A percentile compares a stretch with the other conserved stretches of the same genome.
phyloP scores from a whole-genome alignment of 257 asterid species.

The Przewalskia tangutica region DNA sequence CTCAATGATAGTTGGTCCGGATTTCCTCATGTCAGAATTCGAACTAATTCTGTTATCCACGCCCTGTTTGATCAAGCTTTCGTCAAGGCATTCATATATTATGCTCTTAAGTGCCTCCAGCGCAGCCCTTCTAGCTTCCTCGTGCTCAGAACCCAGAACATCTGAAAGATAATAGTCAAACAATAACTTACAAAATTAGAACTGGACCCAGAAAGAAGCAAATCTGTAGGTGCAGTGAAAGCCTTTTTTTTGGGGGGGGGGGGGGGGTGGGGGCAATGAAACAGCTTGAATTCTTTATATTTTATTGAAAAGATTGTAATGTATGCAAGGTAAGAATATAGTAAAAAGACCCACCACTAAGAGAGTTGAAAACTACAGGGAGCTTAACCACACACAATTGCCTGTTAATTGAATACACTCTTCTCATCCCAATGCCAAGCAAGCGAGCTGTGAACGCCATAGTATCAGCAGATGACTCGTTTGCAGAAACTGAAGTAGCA shows the following conservation, averaged over 20 bases:
- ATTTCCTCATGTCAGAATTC: slow-evolving; percentile 35
- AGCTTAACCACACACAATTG: slow-evolving; percentile 76
- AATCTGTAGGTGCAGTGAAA: neutral
- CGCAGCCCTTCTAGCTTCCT: slow-evolving; percentile 69
- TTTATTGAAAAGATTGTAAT: no score
- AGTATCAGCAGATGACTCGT: slow-evolving; percentile 69
- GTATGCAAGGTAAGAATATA: neutral
- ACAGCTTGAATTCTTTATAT: neutral
- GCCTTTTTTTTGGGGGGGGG: neutral
- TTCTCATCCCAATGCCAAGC: slow-evolving; percentile 72
- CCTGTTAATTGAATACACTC: slow-evolving; percentile 54
- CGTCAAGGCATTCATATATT: slow-evolving; percentile 67
- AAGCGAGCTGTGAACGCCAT: slow-evolving; percentile 78
- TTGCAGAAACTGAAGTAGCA: slow-evolving; percentile 39
- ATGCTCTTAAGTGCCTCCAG: slow-evolving; percentile 65
- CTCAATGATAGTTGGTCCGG: slow-evolving; percentile 67
- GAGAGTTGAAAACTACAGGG: slow-evolving; percentile 58
- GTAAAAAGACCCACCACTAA: slow-evolving; percentile 42
- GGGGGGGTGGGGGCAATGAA: neutral
- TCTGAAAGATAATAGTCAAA: slow-evolving; percentile 30
- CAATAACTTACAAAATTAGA: neutral
- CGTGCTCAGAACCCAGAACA: slow-evolving; percentile 78
- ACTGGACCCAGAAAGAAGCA: neutral
- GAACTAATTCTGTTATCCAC: slow-evolving; percentile 41
- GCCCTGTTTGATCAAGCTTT: slow-evolving; percentile 61